Conservation (phyloP, 176 grass and related monocot genomes). For the Tillandsia fasciculata region DNA sequence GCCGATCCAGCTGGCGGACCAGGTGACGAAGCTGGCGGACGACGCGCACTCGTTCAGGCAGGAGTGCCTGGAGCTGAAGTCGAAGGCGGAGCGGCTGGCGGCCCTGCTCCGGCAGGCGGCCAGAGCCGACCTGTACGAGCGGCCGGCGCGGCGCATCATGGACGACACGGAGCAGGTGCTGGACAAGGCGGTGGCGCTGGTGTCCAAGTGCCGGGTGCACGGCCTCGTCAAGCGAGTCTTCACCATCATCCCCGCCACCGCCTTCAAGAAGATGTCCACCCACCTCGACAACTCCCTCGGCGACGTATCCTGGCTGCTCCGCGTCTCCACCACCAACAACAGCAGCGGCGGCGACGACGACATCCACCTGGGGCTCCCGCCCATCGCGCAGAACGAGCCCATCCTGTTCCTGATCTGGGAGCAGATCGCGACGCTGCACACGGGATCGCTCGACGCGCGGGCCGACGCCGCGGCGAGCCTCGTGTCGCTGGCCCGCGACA, state of each 20-base stretch:
- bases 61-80: constrained; percentile 74
- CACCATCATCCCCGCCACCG: constrained; percentile 68
- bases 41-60: constrained; percentile 45
- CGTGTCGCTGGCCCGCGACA: constrained; percentile 85
- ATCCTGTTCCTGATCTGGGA: constrained; percentile 99
- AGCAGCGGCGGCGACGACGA: constrained; percentile 48
- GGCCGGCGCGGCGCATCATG: constrained; percentile 78
- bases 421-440: constrained; percentile 90
- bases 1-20: constrained; percentile 91
- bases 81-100: constrained; percentile 61
- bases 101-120: constrained; percentile 78
- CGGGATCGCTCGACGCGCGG: constrained; percentile 69
- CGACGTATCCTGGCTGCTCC: constrained; percentile 92
- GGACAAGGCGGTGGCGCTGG: constrained; percentile 60
- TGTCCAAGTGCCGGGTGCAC: constrained; percentile 72
- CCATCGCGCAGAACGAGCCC: constrained; percentile 99
- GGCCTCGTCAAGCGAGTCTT: constrained; percentile 75
- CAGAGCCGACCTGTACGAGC: constrained; percentile 80
- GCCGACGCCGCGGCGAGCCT: constrained; percentile 83
- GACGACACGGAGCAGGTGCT: constrained; percentile 69
- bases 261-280: constrained; percentile 82
- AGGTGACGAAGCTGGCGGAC: constrained; percentile 76
- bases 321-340: constrained; percentile 51
- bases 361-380: constrained; percentile 66
- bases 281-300: constrained; percentile 88